Evolutionary conservation across 1,139 yeast species (phyloP), one percentile per base, ranked within the genome.

Genomic region (Pichia sp.): DNA sequence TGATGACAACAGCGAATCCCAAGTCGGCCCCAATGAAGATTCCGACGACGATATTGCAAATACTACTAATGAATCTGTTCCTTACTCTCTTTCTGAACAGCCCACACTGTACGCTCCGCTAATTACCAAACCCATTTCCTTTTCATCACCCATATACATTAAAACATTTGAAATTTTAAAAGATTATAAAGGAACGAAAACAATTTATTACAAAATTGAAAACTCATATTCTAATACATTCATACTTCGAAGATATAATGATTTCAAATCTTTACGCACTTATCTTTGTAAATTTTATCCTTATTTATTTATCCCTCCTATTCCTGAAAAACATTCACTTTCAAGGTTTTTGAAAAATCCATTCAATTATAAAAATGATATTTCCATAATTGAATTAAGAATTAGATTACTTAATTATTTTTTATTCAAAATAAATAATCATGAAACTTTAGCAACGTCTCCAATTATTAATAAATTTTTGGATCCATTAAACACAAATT

Each of bases 291-390:
- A 65, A 50, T 58, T 74, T 34, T 73, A 64, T 48, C 80, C 80
- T 5, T 71, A 77, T 1, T 56, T 68, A 30, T 64, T 75, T 14
- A 62, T 76, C 10, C 80, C 81, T 2, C 78, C 80, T 3, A 70
- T 76, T 14, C 81, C 81, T 0, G 80, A 73, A 49, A 76, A 75
- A 49, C 81, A 76, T 50, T 69, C 80, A 1, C 50, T 76, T 15
- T 54, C 59, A 10, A 49, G 54, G 26, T 47, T 59, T n/a, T 39
- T 60, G 18, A 50, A 49, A 21, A 54, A 54, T 34, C 64, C 64
- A 2, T 54, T 60, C 32, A 48, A 48, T 19, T 60, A 59, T 40
- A 59, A 55, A 33, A 46, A 47, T 8, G 63, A 60, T 40, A 33
- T 46, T 1, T 46, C 50, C 16, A 56, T 59, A 6, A 59, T 60